Conservation (phyloP, 257 asterid species). For the Solanum pimpinellifolium region DNA sequence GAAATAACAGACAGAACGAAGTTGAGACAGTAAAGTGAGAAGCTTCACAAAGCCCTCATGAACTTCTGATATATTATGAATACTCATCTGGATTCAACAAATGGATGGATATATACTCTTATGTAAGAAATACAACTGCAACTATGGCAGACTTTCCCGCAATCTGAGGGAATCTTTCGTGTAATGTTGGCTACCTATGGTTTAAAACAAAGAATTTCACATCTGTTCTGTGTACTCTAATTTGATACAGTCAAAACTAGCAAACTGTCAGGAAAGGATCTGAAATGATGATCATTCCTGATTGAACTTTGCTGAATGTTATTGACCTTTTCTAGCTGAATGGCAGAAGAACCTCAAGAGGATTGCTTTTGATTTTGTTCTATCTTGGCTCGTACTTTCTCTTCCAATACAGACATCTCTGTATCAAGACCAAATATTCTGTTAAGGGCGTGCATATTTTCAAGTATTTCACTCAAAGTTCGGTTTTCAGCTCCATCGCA, state of each 20-base stretch:
- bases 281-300: not conserved
- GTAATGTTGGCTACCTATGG: not conserved
- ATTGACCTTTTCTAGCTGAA: not conserved
- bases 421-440: constrained; percentile 66
- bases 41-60: not conserved
- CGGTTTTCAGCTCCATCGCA: constrained; percentile 54
- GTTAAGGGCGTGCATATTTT: constrained; percentile 75
- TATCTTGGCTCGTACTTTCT: constrained; percentile 58
- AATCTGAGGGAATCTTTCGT: not conserved
- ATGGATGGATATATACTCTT: not conserved
- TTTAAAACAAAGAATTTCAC: not conserved
- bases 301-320: not conserved
- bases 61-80: not conserved
- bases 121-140: not conserved
- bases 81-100: not conserved
- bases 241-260: not conserved
- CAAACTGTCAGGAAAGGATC: not conserved
- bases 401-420: constrained; percentile 53
- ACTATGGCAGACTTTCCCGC: not conserved
- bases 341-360: constrained; percentile 7
- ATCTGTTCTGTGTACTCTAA: not conserved
- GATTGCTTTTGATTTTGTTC: constrained; percentile 32
- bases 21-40: not conserved
- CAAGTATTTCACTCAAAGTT: constrained; percentile 41
- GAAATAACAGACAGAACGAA: not conserved